A percentile compares a stretch with the other conserved stretches of the same genome.
phyloP scores from a whole-genome alignment of 495 filamentous ascomycete species.

The Evansstolkia leycettana region DNA sequence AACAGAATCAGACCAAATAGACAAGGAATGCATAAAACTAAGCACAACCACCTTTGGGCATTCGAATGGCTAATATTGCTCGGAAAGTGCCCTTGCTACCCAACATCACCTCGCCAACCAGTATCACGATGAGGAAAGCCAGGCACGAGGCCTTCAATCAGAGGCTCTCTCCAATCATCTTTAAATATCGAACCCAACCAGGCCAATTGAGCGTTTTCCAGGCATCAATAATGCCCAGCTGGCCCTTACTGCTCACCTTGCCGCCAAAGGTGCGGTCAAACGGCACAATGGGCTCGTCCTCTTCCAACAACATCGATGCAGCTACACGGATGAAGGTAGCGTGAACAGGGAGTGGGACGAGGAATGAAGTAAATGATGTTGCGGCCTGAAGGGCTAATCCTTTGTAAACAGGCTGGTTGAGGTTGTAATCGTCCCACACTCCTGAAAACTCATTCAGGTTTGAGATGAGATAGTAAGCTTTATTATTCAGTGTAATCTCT shows the following conservation, averaged over 20 bases:
- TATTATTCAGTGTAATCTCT: slow-evolving; percentile 30
- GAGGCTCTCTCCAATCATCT: slow-evolving; percentile 55
- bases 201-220: slow-evolving; percentile 56
- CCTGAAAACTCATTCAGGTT: slow-evolving; percentile 30
- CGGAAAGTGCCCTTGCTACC: too few relatives aligned
- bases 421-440: slow-evolving; percentile 14
- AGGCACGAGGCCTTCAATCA: too few relatives aligned
- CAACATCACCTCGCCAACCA: too few relatives aligned
- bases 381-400: slow-evolving; percentile 17
- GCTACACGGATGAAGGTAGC: slow-evolving; percentile 58
- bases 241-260: slow-evolving; percentile 46
- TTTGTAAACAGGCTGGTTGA: slow-evolving; percentile 5
- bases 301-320: slow-evolving; percentile 56
- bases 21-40: too few relatives aligned
- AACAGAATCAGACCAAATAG: too few relatives aligned
- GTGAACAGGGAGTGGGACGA: slow-evolving; percentile 47
- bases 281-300: slow-evolving; percentile 58
- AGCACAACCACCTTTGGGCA: too few relatives aligned
- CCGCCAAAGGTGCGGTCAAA: slow-evolving; percentile 64
- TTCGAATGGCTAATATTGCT: too few relatives aligned
- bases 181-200: slow-evolving; percentile 51
- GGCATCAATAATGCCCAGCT: slow-evolving; percentile 60
- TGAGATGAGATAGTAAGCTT: slow-evolving; percentile 41
- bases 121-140: too few relatives aligned
- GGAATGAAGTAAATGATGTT: slow-evolving; percentile 25